Evolutionary conservation across 176 grass and related monocot species (phyloP).

Genomic region (Carex littledalei): DNA sequence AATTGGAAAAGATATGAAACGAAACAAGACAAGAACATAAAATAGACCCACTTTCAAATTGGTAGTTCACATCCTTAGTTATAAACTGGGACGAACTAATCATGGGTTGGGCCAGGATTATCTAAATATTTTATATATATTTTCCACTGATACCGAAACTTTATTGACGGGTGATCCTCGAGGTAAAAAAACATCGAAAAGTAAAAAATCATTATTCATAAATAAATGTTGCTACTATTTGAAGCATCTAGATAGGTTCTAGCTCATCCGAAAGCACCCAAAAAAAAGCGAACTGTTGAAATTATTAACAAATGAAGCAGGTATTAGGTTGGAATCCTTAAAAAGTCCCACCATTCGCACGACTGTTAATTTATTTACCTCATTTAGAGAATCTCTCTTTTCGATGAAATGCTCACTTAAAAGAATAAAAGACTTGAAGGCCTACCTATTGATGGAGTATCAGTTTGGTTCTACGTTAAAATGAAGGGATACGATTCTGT

Average conservation of each 20-base stretch:
- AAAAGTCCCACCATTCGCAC: conserved; percentile 24
- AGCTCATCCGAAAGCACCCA: background rate
- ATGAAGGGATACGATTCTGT: too few relatives aligned
- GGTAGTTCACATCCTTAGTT: too few relatives aligned
- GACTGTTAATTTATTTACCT: background rate
- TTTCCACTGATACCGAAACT: background rate
- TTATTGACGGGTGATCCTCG: background rate
- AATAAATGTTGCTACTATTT: background rate
- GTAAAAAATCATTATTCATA: background rate
- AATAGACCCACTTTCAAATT: too few relatives aligned
- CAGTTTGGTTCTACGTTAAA: too few relatives aligned
- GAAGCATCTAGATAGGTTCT: conserved; percentile 18
- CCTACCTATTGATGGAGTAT: too few relatives aligned
- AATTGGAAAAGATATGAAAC: too few relatives aligned
- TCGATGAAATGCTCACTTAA: conserved; percentile 14
- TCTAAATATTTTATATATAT: too few relatives aligned
- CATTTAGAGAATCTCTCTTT: conserved; percentile 18
- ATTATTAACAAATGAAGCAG: conserved; percentile 18
- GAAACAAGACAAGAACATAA: too few relatives aligned
- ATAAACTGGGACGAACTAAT: too few relatives aligned
- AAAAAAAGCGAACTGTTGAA: conserved; percentile 11
- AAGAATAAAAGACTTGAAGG: background rate
- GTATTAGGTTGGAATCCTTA: conserved; percentile 24
- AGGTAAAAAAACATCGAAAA: background rate
- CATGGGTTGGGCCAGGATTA: too few relatives aligned